Conservation (phyloP, 306 rosid genomes). For the Sphenostylis stenocarpa region DNA sequence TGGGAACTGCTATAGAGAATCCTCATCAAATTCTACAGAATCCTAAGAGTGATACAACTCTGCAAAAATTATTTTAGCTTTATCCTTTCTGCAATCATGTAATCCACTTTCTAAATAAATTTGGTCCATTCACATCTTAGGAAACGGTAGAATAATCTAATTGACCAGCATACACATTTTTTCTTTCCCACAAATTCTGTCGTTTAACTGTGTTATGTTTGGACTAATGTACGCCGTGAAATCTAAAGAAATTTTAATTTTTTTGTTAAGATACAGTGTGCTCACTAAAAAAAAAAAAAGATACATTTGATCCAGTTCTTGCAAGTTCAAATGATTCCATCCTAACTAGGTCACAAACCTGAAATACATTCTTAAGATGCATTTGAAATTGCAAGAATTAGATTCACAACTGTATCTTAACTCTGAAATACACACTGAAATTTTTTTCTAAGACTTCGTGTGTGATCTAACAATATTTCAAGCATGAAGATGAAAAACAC, state of each 20-base stretch:
- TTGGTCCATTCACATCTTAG: background rate
- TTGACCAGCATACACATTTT: background rate
- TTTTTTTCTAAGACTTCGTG: background rate
- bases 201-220: background rate
- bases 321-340: slow-evolving; percentile 24
- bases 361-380: background rate
- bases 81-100: background rate
- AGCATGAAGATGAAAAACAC: background rate
- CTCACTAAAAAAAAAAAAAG: no score
- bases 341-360: background rate
- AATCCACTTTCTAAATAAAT: background rate
- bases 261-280: background rate
- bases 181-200: background rate
- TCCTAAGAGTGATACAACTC: background rate
- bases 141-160: background rate
- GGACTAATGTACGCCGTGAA: background rate
- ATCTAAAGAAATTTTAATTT: background rate
- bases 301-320: background rate
- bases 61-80: background rate
- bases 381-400: background rate
- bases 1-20: background rate
- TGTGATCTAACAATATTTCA: background rate
- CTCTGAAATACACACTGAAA: background rate
- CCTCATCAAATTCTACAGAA: background rate
- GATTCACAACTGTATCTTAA: background rate